Evolutionary conservation across 1,284 basidiomycete genomes (phyloP), one percentile per base, ranked within the genome.

Genomic region (Neonothopanus nambi): DNA sequence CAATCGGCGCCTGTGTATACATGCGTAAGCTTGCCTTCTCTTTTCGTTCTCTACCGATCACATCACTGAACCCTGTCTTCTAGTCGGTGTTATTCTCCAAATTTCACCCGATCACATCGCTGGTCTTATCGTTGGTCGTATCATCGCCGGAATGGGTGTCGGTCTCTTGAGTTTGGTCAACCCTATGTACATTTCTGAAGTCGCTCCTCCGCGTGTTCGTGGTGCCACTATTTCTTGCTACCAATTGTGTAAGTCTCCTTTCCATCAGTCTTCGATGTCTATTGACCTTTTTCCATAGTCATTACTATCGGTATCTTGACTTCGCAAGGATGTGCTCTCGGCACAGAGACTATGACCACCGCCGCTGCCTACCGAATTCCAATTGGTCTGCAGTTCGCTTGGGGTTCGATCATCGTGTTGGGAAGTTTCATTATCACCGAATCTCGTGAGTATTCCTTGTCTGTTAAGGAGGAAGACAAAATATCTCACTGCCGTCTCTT

Each of bases 381-480:
- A 38, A 62, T 61, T 30, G 61, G 57, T 23, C 48, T 64, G 18
- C 61, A 62, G 61, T 69, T 79, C 64, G 65, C 68, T 54, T 80
- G 78, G 76, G 78, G 78, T 2, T 65, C 71, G 56, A 66, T 83
- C 62, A 76, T 84, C 61, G 69, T 69, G 51, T 51, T 61, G 71
- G 53, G 67, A 72, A 61, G 73, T 62, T 59, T 72, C 69, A 56
- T 69, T 68, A 24, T 59, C 45, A 76, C 77, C 47, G 77, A 80
- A 59, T 78, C 76, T 15, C 76, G 48, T 50, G 23, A 28, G 48
- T 41, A 26, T 3, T 24, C 3, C n/a, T n/a, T 30, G 73, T 20
- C 70, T 76, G 61, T 79, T 65, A 66, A 77, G 79, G 55, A 74
- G 86, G 71, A 81, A 81, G n/a, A 4, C 26, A 36, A 15, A 11